Evolutionary conservation across 2,329 filamentous ascomycete genomes (phyloP).

Genomic region (Fusarium sp.): DNA sequence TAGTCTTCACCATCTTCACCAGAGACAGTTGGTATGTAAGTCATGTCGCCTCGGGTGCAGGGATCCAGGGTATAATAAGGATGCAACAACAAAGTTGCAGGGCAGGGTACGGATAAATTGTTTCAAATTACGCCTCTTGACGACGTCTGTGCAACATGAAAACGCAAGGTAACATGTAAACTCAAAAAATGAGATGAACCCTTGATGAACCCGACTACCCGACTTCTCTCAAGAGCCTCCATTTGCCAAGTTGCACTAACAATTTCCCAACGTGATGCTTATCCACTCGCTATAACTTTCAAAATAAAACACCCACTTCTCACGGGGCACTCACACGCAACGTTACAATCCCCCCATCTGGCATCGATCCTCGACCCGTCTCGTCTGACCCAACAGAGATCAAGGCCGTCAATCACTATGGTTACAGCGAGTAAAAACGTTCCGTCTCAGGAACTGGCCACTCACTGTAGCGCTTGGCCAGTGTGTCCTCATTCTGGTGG

Average conservation of each 20-base stretch:
- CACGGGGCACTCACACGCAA: constrained; percentile 38
- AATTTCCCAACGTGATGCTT: constrained; percentile 14
- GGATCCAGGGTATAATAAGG: constrained; percentile 12
- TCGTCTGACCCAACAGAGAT: constrained; percentile 32
- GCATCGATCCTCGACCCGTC: constrained; percentile 30
- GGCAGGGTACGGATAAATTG: constrained; percentile 8
- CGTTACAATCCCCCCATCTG: constrained; percentile 39
- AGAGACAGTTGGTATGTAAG: constrained; percentile 11
- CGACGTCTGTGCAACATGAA: constrained; percentile 21
- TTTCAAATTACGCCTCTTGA: constrained; percentile 26
- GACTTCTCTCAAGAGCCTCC: constrained; percentile 1
- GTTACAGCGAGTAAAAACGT: constrained; percentile 9
- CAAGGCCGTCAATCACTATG: constrained; percentile 10
- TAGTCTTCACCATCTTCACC: background rate
- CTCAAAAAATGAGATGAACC: constrained; percentile 6
- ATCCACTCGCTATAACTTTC: background rate
- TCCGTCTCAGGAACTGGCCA: constrained; percentile 8
- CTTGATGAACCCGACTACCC: no score
- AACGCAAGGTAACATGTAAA: constrained; percentile 31
- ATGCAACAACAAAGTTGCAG: constrained; percentile 10
- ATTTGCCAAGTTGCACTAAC: constrained; percentile 21
- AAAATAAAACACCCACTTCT: constrained; percentile 26
- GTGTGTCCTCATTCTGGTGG: constrained; percentile 20
- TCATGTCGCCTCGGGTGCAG: constrained; percentile 6
- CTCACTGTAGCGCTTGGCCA: constrained; percentile 24